These are phyloP conservation scores for Mucor indicus DNA, from an alignment of 371 early-diverging fungal genomes.

Conservation along the genomic window DNA sequence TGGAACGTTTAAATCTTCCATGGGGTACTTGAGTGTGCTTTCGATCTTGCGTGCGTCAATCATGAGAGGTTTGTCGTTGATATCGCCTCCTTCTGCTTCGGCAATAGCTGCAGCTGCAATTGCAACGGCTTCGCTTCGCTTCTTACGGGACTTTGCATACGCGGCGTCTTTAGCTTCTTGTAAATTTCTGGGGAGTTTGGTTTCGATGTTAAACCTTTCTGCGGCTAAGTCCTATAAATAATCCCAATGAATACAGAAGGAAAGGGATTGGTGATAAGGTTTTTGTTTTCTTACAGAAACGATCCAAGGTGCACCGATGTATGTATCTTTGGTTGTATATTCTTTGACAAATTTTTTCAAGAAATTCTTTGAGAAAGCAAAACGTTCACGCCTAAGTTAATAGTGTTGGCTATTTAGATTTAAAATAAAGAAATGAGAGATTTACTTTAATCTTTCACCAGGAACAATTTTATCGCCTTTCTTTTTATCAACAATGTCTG, in stretches of 20 bases:
- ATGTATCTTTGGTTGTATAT: conserved; percentile 60
- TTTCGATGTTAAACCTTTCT: conserved; percentile 48
- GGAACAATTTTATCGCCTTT: conserved; percentile 31
- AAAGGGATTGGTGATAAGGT: not conserved
- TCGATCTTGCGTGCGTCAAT: conserved; percentile 33
- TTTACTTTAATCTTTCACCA: conserved; percentile 32
- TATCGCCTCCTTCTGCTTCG: conserved; percentile 12
- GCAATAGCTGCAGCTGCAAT: not conserved
- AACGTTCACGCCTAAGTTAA: conserved; percentile 61
- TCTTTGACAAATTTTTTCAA: conserved; percentile 71
- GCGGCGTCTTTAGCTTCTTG: conserved; percentile 43
- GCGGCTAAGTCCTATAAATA: conserved; percentile 32
- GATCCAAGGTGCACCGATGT: conserved; percentile 74
- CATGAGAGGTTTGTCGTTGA: conserved; percentile 5
- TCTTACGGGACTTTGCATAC: conserved; percentile 45
- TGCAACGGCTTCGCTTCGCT: conserved; percentile 16
- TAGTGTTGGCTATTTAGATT: not conserved
- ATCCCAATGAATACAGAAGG: not conserved
- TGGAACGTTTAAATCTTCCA: conserved; percentile 59
- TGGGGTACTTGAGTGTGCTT: conserved; percentile 50
- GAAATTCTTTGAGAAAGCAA: conserved; percentile 65
- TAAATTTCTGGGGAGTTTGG: conserved; percentile 45
- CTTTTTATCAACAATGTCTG: conserved; percentile 29
- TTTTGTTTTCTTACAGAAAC: conserved; percentile 53
- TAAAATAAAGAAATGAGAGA: no score